Evolutionary conservation across 768 basidiomycete species (phyloP), one percentile per base, ranked within the genome.

Genomic region (Grammothele lineata): DNA sequence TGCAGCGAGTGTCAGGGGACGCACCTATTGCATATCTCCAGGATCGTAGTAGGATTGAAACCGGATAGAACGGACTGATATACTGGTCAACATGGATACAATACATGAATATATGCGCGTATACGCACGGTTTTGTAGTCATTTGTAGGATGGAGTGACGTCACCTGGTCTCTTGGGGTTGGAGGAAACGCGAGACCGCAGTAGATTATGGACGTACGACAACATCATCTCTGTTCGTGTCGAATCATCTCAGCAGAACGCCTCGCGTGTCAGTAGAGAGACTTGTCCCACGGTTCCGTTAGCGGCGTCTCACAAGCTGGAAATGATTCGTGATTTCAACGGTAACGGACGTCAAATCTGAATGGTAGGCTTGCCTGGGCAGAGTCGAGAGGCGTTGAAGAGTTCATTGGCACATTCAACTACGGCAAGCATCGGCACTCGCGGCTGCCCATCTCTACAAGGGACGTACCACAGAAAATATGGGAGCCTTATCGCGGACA

Each of bases 371-470:
- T 41, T 60, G 80, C 87, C 89, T 57, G 90, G 89, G 61, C 90
- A 92, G 26, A 90, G 72, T 35, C 87, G 78, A 9, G 87, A 76
- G 6, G 80, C 70, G 52, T 80, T 86, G 66, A 92, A 92, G 23
- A 89, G 63, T 59, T 90, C 85, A 59, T 88, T 90, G 21, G 90
- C 90, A 61, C 90, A 92, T 22, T 86, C 83, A 45, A 90, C 89
- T 89, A 39, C 6, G 51, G 35, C 7, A 19, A 8, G 35, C 8
- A n/a, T 36, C 18, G 17, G 35, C 6, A 14, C 27, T 7, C 27
- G 14, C 27, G 39, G 40, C 39, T 6, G 38, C 34, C 34, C 17
- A 54, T 9, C 30, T 15, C n/a, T 18, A 9, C 35, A 48, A 10
- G 35, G 34, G n/a, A n/a, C 62, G 58, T 64, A 85, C 88, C 74